Evolutionary conservation across 352 stramenopile genomes (phyloP), one percentile per base, ranked within the genome.

Genomic region (Peronospora belbahrii): DNA sequence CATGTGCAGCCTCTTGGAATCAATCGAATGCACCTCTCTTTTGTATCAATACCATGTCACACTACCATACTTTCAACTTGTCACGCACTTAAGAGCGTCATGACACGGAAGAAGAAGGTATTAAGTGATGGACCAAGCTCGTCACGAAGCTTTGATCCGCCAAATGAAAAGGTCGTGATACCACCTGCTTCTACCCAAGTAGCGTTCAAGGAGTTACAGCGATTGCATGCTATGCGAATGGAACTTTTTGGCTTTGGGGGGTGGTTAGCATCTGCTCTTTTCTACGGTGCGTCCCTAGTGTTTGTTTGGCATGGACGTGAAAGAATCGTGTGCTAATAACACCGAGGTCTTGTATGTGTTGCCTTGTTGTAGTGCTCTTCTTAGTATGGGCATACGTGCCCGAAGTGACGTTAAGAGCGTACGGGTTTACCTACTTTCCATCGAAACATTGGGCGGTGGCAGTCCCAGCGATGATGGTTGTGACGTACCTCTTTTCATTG

Each of bases 401-500:
- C 0, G 83, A 96, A 39, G 43, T 51, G 35, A 86, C 81, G 32
- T 60, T 96, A 24, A 54, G 77, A 25, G 64, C 67, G 1, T 84
- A 94, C 55, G 85, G 85, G 0, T 68, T 94, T 30, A 91, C 85
- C 34, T 95, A 95, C 65, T 84, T 90, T 42, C 83, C 85, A 20
- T 88, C 78, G 42, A 93, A 94, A 63, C 85, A 90, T 67, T 96
- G 83, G 85, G 83, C 85, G 2, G 66, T 96, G 36, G 85, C 85
- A 0, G 65, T 90, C n/a, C 85, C 85, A 9, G 68, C 81, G 11
- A 79, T 89, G 64, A 74, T 95, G 27, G 78, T 88, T 23, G 64
- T 88, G 43, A 83, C 74, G 4, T 85, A 92, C 44, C 43, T 94
- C 40, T 88, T 93, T 54, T 82, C 87, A 13, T 52, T 92, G 17